These are phyloP conservation scores for Ceratobasidium sp. DNA, from an alignment of 1,284 basidiomycete species.

Conservation along the genomic window DNA sequence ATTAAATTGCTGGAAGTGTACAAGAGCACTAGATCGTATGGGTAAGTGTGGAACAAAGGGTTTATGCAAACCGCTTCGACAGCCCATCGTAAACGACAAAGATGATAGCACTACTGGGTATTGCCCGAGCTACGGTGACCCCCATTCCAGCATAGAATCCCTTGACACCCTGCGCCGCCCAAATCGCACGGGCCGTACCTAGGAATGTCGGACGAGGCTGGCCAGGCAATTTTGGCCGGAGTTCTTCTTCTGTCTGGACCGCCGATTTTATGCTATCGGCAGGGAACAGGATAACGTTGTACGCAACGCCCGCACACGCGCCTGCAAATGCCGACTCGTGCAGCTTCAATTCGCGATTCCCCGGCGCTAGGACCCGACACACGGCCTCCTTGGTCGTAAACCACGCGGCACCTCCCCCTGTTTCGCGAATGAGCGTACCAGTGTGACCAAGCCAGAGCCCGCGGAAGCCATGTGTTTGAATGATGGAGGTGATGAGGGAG, in stretches of 20 bases:
- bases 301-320: constrained; percentile 87
- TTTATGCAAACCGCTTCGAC: constrained; percentile 66
- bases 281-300: constrained; percentile 89
- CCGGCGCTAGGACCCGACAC: constrained; percentile 59
- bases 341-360: constrained; percentile 66
- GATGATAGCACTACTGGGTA: constrained; percentile 92
- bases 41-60: background rate
- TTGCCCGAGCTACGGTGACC: constrained; percentile 87
- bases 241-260: constrained; percentile 94
- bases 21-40: background rate
- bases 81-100: constrained; percentile 91
- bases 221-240: constrained; percentile 67
- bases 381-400: constrained; percentile 84
- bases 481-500: constrained; percentile 58
- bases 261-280: constrained; percentile 96
- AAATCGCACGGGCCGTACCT: constrained; percentile 81
- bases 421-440: constrained; percentile 88
- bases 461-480: constrained; percentile 75
- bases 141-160: constrained; percentile 97
- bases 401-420: constrained; percentile 89
- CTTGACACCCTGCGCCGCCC: constrained; percentile 77
- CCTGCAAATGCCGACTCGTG: constrained; percentile 90
- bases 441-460: constrained; percentile 92
- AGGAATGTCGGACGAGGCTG: constrained; percentile 70
- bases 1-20: background rate